phyloP scores from a whole-genome alignment of 2,329 filamentous ascomycete species.

The Fusarium robinianum region DNA sequence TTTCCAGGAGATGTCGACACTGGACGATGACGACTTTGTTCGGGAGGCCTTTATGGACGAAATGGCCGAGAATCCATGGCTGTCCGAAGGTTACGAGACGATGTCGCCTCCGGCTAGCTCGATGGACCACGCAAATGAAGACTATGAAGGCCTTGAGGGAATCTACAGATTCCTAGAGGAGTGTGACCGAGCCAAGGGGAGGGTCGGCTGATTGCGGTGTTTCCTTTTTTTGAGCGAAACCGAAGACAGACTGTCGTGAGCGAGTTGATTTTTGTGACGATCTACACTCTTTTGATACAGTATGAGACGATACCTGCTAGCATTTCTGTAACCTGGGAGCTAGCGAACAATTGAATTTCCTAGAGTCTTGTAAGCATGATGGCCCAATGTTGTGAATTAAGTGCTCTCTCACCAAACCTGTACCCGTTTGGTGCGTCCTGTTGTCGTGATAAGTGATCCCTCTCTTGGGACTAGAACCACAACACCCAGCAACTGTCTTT shows the following conservation, averaged over 20 bases:
- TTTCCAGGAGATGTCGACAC: conserved; percentile 45
- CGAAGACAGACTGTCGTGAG: conserved; percentile 24
- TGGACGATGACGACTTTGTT: conserved; percentile 44
- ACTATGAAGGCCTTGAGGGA: conserved; percentile 60
- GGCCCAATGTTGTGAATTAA: background rate
- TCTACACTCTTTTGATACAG: conserved; percentile 34
- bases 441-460: background rate
- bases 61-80: conserved; percentile 53
- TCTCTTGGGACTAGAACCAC: background rate
- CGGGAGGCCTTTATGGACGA: conserved; percentile 50
- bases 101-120: conserved; percentile 55
- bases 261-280: conserved; percentile 25
- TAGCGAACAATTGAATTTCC: conserved; percentile 28
- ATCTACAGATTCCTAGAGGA: conserved; percentile 63
- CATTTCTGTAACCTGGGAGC: conserved; percentile 21
- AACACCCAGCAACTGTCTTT: background rate
- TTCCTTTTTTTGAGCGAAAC: conserved; percentile 20
- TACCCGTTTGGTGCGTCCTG: background rate
- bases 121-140: conserved; percentile 50
- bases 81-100: conserved; percentile 55
- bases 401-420: conserved; percentile 3
- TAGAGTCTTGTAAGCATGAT: conserved; percentile 19
- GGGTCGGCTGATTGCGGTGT: conserved; percentile 37
- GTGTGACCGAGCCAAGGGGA: conserved; percentile 53
- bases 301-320: conserved; percentile 24